Evolutionary conservation across 2,329 filamentous ascomycete genomes (phyloP).

Genomic region (Thermomyces lanuginosus): DNA sequence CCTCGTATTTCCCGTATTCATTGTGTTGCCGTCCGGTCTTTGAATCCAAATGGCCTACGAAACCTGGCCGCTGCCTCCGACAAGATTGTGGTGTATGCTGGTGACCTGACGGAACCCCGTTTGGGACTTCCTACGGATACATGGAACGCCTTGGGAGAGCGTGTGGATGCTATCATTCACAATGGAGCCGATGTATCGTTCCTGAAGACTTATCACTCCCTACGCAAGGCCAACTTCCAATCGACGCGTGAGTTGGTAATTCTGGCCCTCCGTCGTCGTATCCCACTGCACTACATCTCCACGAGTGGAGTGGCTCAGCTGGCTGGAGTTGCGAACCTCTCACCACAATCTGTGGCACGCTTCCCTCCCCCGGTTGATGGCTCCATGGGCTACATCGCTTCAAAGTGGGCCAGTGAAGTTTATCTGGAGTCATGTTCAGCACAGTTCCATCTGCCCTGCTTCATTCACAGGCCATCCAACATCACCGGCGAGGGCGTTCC

Average conservation of each 20-base stretch:
- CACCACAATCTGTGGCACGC: constrained; percentile 7
- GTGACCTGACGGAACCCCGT: constrained; percentile 19
- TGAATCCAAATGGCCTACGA: constrained; percentile 1
- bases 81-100: constrained; percentile 21
- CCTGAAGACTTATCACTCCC: constrained; percentile 13
- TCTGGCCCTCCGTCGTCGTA: constrained; percentile 7
- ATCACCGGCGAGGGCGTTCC: constrained; percentile 1
- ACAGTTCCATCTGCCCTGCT: constrained; percentile 1
- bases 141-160: constrained; percentile 13
- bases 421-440: too few species aligned
- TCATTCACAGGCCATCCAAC: constrained; percentile 1
- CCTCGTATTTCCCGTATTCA: constrained; percentile 22
- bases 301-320: constrained; percentile 16
- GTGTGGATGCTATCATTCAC: constrained; percentile 38
- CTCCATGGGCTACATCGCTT: constrained; percentile 19
- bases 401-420: constrained; percentile 26
- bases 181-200: constrained; percentile 28
- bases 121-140: constrained; percentile 25
- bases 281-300: constrained; percentile 21
- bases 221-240: constrained; percentile 12
- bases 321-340: constrained; percentile 9
- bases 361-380: constrained; percentile 12
- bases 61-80: constrained; percentile 6
- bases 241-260: constrained; percentile 12
- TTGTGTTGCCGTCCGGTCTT: constrained; percentile 25